Evolutionary conservation across 495 filamentous ascomycete genomes (phyloP), one percentile per base, ranked within the genome.

Genomic region (Neurospora sp.): DNA sequence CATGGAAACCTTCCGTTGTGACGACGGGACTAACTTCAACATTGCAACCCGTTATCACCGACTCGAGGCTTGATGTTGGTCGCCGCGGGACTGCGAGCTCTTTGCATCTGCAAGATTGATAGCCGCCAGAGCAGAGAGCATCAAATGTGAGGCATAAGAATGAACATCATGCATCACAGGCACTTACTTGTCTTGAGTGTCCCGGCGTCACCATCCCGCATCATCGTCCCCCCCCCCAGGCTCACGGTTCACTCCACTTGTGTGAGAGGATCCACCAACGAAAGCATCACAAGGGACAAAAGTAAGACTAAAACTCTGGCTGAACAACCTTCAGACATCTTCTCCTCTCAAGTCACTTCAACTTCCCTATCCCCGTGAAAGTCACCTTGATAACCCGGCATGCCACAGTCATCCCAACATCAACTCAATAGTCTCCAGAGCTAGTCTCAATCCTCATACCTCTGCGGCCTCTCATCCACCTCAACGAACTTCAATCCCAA

Each of bases 401-500:
- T 82, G 78, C 80, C 79, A 83, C 7, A 82, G 72, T 70, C 81
- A 76, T 40, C 77, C 79, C 37, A 82, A 44, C 37, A 76, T 79
- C 14, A 79, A 78, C 16, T 27, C 66, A 31, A 59, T 59, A 59
- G 20, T 27, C 48, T 23, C 48, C 9, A 54, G 48, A 59, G 48
- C 20, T 6, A 27, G 75, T 72, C 75, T 83, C 71, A 70, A 82
- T 77, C n/a, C 8, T 20, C 74, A 74, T 89, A 89, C 70, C 79
- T 75, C 73, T 85, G 80, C 4, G 81, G 73, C 39, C 88, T 83
- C 11, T 85, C 82, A 4, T 83, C 83, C 8, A 89, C 83, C 37
- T 90, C 89, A 7, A 85, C 85, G 77, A 86, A 77, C 46, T 76
- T 76, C 72, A 86, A 79, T 3, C 83, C 80, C n/a, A 85, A 78